A percentile compares a stretch with the other conserved stretches of the same genome.
phyloP scores from a whole-genome alignment of 352 stramenopile species.

The Globisporangium camurandrum region DNA sequence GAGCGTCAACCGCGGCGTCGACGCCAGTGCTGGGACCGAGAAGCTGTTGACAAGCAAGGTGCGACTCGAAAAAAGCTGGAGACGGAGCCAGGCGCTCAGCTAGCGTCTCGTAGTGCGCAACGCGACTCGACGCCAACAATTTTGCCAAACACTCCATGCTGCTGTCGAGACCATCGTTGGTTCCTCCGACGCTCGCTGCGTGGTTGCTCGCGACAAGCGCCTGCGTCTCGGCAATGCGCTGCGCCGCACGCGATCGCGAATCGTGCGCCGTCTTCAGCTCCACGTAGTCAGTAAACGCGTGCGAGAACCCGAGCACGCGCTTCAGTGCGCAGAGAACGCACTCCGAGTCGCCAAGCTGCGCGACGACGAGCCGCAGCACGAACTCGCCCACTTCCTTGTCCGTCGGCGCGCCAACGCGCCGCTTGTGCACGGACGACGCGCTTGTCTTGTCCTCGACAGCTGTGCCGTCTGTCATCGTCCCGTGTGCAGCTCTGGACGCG shows the following conservation, averaged over 20 bases:
- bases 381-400: slow-evolving; percentile 70
- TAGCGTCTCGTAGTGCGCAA: slow-evolving; percentile 21
- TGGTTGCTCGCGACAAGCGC: too few species aligned
- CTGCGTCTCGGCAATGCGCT: slow-evolving; percentile 38
- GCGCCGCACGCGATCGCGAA: slow-evolving; percentile 20
- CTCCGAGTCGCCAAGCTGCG: slow-evolving; percentile 37
- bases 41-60: slow-evolving; percentile 24
- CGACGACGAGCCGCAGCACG: slow-evolving; percentile 53
- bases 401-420: slow-evolving; percentile 24
- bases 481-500: slow-evolving; percentile 74
- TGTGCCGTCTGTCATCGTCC: slow-evolving; percentile 67
- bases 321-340: slow-evolving; percentile 58
- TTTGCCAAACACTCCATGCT: too few species aligned
- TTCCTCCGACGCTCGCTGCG: background rate
- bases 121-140: too few species aligned
- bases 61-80: slow-evolving; percentile 64
- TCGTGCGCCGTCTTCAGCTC: slow-evolving; percentile 68
- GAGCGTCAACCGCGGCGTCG: slow-evolving; percentile 13
- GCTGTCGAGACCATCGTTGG: slow-evolving; percentile 16
- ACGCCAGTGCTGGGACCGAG: background rate
- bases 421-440: slow-evolving; percentile 31
- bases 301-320: slow-evolving; percentile 38
- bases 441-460: too few species aligned
- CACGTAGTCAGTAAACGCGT: slow-evolving; percentile 54
- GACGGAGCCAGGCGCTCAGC: slow-evolving; percentile 35